These are phyloP conservation scores for Triglochin maritima DNA, from an alignment of 106 monocot species.

Conservation along the genomic window DNA sequence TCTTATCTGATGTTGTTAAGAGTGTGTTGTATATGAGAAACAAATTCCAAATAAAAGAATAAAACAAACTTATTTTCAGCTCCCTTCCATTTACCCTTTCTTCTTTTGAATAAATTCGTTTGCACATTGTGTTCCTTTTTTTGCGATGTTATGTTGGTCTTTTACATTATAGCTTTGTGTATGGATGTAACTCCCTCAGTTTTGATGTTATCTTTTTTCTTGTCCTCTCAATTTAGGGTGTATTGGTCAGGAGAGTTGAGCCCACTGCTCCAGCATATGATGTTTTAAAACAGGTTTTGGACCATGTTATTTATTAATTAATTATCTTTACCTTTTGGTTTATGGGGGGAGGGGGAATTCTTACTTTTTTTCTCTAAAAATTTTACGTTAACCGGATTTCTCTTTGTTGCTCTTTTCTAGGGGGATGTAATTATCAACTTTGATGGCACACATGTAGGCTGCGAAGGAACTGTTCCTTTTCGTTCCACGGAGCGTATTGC, in stretches of 20 bases:
- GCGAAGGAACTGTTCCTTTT: slow-evolving; percentile 96
- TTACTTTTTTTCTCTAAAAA: not conserved
- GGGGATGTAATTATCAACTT: slow-evolving; percentile 97
- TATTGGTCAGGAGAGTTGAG: slow-evolving; percentile 74
- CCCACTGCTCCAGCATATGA: slow-evolving; percentile 71
- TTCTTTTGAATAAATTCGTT: not conserved
- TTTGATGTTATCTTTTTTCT: too few relatives aligned
- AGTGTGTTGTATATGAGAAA: too few relatives aligned
- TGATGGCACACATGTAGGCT: slow-evolving; percentile 70
- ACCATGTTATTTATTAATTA: not conserved
- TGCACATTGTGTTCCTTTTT: slow-evolving; percentile 2
- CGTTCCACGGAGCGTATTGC: slow-evolving; percentile 90
- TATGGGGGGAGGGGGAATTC: not conserved
- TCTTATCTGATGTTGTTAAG: too few relatives aligned
- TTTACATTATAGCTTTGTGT: too few relatives aligned
- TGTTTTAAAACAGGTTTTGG: slow-evolving; percentile 62
- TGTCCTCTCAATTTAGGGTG: slow-evolving; percentile 40
- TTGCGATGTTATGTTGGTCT: not conserved
- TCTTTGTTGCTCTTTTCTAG: slow-evolving; percentile 30
- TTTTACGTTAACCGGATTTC: not conserved
- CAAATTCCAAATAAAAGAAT: too few relatives aligned
- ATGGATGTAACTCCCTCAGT: too few relatives aligned
- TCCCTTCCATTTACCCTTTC: too few relatives aligned
- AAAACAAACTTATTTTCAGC: too few relatives aligned
- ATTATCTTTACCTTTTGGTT: not conserved